Evolutionary conservation across 139 green algal species (phyloP).

Genomic region (Volvox africanus): DNA sequence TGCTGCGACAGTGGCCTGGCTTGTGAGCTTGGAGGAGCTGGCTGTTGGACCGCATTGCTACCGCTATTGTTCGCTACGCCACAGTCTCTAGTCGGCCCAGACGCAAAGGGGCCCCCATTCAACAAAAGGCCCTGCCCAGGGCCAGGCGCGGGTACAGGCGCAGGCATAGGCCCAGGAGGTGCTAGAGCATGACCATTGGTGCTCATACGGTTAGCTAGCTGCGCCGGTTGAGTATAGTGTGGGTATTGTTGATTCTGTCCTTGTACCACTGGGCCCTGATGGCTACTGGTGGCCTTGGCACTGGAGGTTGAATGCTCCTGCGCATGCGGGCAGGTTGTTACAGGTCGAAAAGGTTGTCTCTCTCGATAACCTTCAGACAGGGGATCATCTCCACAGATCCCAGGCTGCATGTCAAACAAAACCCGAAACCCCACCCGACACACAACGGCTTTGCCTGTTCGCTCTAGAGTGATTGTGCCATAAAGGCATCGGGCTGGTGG

Average conservation of each 20-base stretch:
- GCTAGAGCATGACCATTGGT: neutral
- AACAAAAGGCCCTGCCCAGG: neutral
- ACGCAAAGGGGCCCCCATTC: no score
- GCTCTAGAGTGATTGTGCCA: no score
- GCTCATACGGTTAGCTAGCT: neutral
- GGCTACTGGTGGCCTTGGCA: conserved; percentile 1
- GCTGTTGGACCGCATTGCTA: neutral
- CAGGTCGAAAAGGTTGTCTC: neutral
- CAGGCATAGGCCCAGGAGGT: neutral
- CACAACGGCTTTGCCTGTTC: no score
- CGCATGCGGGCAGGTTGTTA: neutral
- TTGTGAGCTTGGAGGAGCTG: neutral
- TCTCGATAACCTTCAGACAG: no score
- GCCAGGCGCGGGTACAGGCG: neutral
- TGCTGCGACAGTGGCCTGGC: neutral
- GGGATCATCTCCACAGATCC: no score
- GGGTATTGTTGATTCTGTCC: neutral
- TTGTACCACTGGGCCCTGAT: neutral
- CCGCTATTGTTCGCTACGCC: neutral
- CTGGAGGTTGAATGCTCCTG: conserved; percentile 27
- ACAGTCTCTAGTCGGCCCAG: neutral
- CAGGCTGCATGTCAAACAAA: no score
- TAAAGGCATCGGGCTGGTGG: no score
- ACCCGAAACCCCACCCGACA: no score
- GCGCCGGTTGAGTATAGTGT: neutral